These are phyloP conservation scores for Pisolithus tinctorius DNA, from an alignment of 768 basidiomycete genomes.

Conservation along the genomic window DNA sequence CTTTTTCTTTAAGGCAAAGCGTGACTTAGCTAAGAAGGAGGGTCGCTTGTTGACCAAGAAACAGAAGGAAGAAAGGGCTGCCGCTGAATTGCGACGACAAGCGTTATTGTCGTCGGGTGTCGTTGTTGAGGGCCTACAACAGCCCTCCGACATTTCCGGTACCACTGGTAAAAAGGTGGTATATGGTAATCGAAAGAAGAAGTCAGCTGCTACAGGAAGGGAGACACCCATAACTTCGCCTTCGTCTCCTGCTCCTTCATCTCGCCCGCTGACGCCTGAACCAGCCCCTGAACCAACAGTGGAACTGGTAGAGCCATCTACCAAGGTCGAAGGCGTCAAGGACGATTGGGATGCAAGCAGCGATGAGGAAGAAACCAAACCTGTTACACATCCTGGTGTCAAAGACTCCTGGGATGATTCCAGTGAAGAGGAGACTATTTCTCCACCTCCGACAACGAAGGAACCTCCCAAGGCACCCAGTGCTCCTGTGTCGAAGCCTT, in stretches of 20 bases:
- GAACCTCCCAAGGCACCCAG: not conserved
- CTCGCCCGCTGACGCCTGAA: slow-evolving; percentile 41
- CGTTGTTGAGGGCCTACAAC: slow-evolving; percentile 83
- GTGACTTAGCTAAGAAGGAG: slow-evolving; percentile 87
- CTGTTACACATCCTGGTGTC: slow-evolving; percentile 25
- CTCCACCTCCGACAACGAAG: slow-evolving; percentile 6
- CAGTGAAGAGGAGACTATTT: slow-evolving; percentile 44
- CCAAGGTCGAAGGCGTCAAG: slow-evolving; percentile 28
- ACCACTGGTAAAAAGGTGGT: slow-evolving; percentile 60
- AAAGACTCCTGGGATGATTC: slow-evolving; percentile 68
- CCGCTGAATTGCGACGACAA: slow-evolving; percentile 84
- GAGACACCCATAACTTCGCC: slow-evolving; percentile 15
- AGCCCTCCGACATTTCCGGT: slow-evolving; percentile 36
- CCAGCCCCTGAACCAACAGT: slow-evolving; percentile 17
- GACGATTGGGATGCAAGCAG: slow-evolving; percentile 51
- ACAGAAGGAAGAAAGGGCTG: slow-evolving; percentile 89
- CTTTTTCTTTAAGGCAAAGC: slow-evolving; percentile 59
- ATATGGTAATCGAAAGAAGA: slow-evolving; percentile 83
- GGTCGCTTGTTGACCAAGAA: slow-evolving; percentile 94
- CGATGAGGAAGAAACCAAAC: slow-evolving; percentile 32
- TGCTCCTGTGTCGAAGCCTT: not conserved
- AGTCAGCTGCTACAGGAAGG: slow-evolving; percentile 42
- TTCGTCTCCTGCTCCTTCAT: slow-evolving; percentile 20
- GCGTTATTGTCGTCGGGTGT: slow-evolving; percentile 87
- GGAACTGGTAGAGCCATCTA: slow-evolving; percentile 21